Percentiles rank a stretch among this genome's conserved stretches.
Evolutionary conservation across 495 filamentous ascomycete species (phyloP).

Genomic region (Podospora conica): DNA sequence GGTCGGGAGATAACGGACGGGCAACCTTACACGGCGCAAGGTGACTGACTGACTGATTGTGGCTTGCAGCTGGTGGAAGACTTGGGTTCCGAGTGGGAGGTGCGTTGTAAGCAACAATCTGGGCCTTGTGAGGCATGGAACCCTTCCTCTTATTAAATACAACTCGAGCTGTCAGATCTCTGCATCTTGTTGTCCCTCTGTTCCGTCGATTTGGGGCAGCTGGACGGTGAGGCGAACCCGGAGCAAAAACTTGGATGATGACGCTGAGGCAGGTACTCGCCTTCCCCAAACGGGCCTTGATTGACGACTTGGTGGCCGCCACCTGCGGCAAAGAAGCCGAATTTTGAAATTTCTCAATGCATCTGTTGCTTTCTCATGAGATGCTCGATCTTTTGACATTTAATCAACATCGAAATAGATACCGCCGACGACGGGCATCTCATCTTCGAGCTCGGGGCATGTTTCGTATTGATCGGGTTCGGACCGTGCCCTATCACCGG

Average conservation of each 20-base stretch:
- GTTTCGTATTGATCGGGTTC: neutral
- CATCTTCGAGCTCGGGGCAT: neutral
- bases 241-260: constrained; percentile 10
- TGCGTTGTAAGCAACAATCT: constrained; percentile 1
- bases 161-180: constrained; percentile 5
- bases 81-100: neutral
- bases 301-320: constrained; percentile 7
- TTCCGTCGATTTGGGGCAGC: neutral
- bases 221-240: neutral
- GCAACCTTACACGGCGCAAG: neutral
- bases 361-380: neutral
- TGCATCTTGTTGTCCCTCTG: neutral
- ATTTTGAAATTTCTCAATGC: neutral
- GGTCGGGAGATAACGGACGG: constrained; percentile 6
- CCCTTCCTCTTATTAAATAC: constrained; percentile 5
- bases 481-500: neutral
- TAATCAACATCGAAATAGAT: neutral
- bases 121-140: neutral
- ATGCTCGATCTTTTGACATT: neutral
- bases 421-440: too few species aligned
- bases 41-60: constrained; percentile 1
- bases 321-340: neutral
- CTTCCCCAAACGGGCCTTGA: constrained; percentile 3
- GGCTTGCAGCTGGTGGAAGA: constrained; percentile 1
- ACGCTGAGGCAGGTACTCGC: constrained; percentile 3